phyloP scores from a whole-genome alignment of 163 green algal genomes.

The Chlorella variabilis region DNA sequence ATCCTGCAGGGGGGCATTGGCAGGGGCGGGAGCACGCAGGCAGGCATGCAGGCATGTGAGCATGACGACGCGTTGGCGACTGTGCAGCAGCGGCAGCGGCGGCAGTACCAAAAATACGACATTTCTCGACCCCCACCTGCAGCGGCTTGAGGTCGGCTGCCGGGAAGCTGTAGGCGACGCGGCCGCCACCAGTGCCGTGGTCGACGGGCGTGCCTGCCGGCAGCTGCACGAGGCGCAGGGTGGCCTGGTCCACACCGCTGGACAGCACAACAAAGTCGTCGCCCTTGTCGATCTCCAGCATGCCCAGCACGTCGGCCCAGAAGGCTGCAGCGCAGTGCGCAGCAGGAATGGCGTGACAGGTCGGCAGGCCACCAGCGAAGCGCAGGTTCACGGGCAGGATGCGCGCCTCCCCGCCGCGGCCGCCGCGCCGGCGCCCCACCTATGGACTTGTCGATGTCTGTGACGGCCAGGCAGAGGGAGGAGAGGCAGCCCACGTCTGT shows the following conservation, averaged over 20 bases:
- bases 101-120: too few relatives aligned
- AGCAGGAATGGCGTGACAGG: too few relatives aligned
- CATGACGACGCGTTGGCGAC: too few relatives aligned
- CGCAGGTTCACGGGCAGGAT: too few relatives aligned
- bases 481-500: conserved; percentile 36
- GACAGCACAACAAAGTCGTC: conserved; percentile 27
- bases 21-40: too few relatives aligned
- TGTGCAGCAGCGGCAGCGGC: too few relatives aligned
- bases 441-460: conserved; percentile 43
- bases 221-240: conserved; percentile 53
- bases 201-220: conserved; percentile 26
- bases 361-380: neutral
- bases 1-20: conserved; percentile 29
- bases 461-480: conserved; percentile 53
- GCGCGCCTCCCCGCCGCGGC: too few relatives aligned
- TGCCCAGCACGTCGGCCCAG: conserved; percentile 50
- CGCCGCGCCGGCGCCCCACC: too few relatives aligned
- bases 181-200: conserved; percentile 54
- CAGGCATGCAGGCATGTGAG: too few relatives aligned
- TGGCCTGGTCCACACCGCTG: conserved; percentile 31
- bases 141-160: conserved; percentile 49
- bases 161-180: conserved; percentile 58
- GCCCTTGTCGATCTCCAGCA: conserved; percentile 39
- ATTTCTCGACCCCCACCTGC: too few relatives aligned
- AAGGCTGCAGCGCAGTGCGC: conserved; percentile 34